Evolutionary conservation across 176 grass and related monocot genomes (phyloP), one percentile per base, ranked within the genome.

Genomic region (Tuctoria greenei): DNA sequence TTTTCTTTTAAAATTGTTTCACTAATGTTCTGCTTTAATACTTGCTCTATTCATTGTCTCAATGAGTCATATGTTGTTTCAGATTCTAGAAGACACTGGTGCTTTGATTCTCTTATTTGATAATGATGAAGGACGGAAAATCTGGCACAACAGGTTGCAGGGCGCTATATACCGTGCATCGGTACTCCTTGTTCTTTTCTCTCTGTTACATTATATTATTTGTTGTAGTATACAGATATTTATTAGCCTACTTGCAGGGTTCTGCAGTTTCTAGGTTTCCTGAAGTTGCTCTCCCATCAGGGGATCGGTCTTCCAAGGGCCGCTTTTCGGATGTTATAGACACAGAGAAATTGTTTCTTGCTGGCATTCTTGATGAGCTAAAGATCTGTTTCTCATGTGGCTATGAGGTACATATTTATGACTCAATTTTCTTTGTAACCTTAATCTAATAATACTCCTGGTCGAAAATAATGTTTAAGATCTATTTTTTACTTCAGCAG

Each of bases 131-230:
- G 40, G 64, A 79, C 51, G 76, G 50, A 89, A 75, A 60, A 86
- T 88, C 83, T 98, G 95, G 95, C 86, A 88, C 46, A 98, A 72
- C 69, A 84, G 91, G 37, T 88, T 98, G 59, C 95, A 98, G 90
- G 88, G 88, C 69, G 86, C 95, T 78, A 94, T 88, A 86, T 98
- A 98, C 72, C 95, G 91, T 86, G 91, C 91, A 92, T 93, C 95
- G 82, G 95, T 98, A 98, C 67, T 58, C 38, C 80, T 60, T 82
- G 18, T 10, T 62, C 1, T 76, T 50, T 35, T 45, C 43, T 18
- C 9, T 56, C 17, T 49, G 35, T 62, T 58, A 52, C 49, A 47
- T 52, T 50, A 50, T 76, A 42, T 71, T 80, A 39, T 23, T 90
- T 71, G 28, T 75, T 23, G 65, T 72, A n/a, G 37, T 64, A 69